Evolutionary conservation across 192 early-diverging fungal genomes (phyloP).

Genomic region (Thamnidium elegans): DNA sequence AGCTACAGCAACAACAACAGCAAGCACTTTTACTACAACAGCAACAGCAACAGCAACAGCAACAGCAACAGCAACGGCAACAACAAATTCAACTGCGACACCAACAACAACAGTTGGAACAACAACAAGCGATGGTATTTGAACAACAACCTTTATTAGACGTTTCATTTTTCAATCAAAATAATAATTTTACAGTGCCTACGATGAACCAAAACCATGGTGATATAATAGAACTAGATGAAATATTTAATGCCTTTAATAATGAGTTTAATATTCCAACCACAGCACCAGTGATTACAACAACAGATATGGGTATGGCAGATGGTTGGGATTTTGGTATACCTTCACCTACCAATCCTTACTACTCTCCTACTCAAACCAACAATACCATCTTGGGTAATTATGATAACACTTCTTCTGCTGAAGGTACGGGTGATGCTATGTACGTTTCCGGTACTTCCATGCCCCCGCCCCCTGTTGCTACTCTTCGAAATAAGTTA

Average conservation of each 20-base stretch:
- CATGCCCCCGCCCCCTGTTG: slow-evolving; percentile 20
- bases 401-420: slow-evolving; percentile 17
- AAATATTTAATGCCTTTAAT: background rate
- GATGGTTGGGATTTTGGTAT: slow-evolving; percentile 15
- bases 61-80: slow-evolving; percentile 20
- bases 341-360: slow-evolving; percentile 4
- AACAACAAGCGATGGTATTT: background rate
- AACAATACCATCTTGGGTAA: slow-evolving; percentile 20
- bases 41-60: slow-evolving; percentile 6
- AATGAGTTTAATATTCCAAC: slow-evolving; percentile 4
- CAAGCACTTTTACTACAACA: background rate
- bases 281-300: background rate
- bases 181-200: too few relatives aligned
- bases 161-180: too few relatives aligned
- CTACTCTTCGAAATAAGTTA: slow-evolving; percentile 19
- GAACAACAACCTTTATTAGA: background rate
- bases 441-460: slow-evolving; percentile 11
- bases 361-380: slow-evolving; percentile 11
- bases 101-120: background rate
- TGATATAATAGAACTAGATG: background rate
- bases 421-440: slow-evolving; percentile 4
- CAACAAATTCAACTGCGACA: slow-evolving; percentile 1
- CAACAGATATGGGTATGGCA: slow-evolving; percentile 9
- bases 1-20: background rate
- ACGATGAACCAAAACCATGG: too few relatives aligned